Conservation (phyloP, 225 moss, liverwort and hornwort genomes). For the Rhytidiadelphus loreus region DNA sequence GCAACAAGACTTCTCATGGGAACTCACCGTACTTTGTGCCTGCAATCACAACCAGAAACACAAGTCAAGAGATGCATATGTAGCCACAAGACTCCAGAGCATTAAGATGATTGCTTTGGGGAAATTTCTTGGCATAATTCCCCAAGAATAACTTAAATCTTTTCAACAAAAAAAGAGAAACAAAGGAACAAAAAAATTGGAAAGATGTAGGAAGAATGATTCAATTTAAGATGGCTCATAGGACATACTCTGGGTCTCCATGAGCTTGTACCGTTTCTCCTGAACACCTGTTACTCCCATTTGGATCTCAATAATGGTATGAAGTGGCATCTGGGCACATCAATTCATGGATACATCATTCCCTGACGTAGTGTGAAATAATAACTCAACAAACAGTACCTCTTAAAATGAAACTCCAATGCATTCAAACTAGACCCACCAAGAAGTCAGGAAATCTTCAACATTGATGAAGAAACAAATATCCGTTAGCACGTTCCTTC, state of each 20-base stretch:
- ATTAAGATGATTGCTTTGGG: not conserved
- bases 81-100: not conserved
- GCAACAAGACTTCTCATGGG: conserved; percentile 1
- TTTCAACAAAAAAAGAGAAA: not conserved
- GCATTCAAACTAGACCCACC: not conserved
- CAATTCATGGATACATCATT: not conserved
- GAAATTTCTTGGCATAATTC: not conserved
- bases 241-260: conserved; percentile 60
- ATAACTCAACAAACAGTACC: not conserved
- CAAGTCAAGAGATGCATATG: not conserved
- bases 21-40: conserved; percentile 55
- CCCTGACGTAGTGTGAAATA: not conserved
- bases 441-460: not conserved
- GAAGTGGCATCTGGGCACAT: conserved; percentile 73
- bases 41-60: conserved; percentile 10
- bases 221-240: not conserved
- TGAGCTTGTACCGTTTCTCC: conserved; percentile 96
- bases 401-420: not conserved
- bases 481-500: not conserved
- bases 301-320: conserved; percentile 94
- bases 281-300: conserved; percentile 95
- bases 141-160: not conserved
- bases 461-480: not conserved
- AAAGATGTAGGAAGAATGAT: not conserved
- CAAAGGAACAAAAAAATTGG: not conserved